Base-by-base conservation (phyloP, 1,284 basidiomycete genomes). In the Cerioporus squamosus region DNA sequence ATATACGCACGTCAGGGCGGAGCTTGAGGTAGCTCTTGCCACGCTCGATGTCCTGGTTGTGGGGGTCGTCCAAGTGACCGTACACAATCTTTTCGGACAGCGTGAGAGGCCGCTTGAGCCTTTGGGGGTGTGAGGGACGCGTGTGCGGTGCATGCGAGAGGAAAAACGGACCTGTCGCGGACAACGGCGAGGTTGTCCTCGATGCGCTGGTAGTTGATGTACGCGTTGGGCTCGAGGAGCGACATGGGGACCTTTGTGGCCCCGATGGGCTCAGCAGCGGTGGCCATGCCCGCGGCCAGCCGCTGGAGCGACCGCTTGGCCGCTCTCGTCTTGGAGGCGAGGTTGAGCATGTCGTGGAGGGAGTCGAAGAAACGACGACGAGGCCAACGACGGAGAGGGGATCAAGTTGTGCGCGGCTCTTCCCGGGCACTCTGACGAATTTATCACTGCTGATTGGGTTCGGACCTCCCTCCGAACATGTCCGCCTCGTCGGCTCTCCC, bases 51-150 rank as follows among this genome's bases (percentile, higher is more conserved):
- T 97, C 94, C 77, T 96, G 93, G 70, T 89, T 84, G 70, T 91
- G 87, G 52, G 96, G 89, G 77, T 98, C 91, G 77, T 97, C 95
- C 69, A 99, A 85, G 81, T 99, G 97, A 65, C 97, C 95, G 77
- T 99, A 99, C 45, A 99, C 83, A 72, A 98, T 93, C 88, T 99
- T 99, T 81, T 99, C 97, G 55, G 97, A 96, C 66, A 98, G 81
- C 22, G 97, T 98, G 76, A 99, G 80, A 44, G 97, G 96, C 44
- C 95, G 93, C 72, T 93, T 87, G 68, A 98, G 83, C 74, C 95
- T 97, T 12, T 22, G 68, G 1, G 8, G 29, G 29, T 23, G 43
- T 53, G 26, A 50, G 51, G 31, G 2, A 44, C 26, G 33, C 18
- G 48, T 22, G 24, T 2, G 20, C 14, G 29, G 18, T 20, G 8